A percentile compares a stretch with the other conserved stretches of the same genome.
Evolutionary conservation across 345 rosid genomes (phyloP).

Genomic region (Eutrema heterophyllum): DNA sequence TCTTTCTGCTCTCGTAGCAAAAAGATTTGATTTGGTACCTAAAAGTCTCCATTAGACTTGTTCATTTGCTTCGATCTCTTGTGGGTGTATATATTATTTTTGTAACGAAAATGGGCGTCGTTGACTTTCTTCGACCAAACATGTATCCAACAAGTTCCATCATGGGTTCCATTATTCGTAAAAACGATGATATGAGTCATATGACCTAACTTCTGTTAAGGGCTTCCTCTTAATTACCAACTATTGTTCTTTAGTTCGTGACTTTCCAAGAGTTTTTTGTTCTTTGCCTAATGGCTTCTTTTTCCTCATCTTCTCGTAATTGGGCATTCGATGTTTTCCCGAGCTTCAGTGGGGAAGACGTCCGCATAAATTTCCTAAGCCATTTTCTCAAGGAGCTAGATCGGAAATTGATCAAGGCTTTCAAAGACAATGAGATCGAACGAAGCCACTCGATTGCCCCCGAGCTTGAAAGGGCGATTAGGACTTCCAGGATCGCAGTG

Average conservation of each 20-base stretch:
- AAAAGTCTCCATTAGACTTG: no score
- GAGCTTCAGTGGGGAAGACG: no score
- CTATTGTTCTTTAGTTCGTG: not conserved
- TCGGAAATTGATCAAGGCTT: not conserved
- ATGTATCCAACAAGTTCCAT: not conserved
- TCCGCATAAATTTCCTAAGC: no score
- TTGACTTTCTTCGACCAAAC: constrained; percentile 2
- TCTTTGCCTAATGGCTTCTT: not conserved
- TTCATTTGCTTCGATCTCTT: no score
- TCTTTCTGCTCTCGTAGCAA: no score
- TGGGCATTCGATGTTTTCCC: not conserved
- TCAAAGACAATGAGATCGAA: not conserved
- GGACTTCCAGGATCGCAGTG: not conserved
- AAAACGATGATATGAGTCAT: not conserved
- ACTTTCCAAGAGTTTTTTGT: not conserved
- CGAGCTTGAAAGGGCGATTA: not conserved
- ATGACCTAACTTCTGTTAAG: not conserved
- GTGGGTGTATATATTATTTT: not conserved
- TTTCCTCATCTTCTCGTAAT: not conserved
- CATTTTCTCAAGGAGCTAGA: no score
- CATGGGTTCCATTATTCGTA: not conserved
- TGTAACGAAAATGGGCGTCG: not conserved
- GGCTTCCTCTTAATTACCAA: not conserved
- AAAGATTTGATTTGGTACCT: no score
- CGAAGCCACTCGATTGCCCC: not conserved